A percentile compares a stretch with the other conserved stretches of the same genome.
These are phyloP conservation scores for Ajuga reptans DNA, from an alignment of 305 asterid species.

Conservation along the genomic window DNA sequence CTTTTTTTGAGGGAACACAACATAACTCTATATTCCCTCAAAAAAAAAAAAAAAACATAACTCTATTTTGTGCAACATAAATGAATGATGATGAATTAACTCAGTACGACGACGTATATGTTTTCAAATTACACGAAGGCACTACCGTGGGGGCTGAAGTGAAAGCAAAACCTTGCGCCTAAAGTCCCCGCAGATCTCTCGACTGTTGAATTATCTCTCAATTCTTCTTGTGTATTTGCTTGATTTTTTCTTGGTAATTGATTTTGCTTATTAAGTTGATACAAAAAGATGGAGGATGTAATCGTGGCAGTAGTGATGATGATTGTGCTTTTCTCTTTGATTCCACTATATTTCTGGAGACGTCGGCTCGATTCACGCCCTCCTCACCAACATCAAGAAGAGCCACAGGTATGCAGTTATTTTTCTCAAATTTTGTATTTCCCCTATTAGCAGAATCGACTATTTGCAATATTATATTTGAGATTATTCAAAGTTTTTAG, in stretches of 20 bases:
- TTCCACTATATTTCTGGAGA: conserved; percentile 90
- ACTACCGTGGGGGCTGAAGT: not conserved
- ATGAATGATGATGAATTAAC: not conserved
- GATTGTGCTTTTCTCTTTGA: conserved; percentile 53
- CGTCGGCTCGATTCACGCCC: conserved; percentile 52
- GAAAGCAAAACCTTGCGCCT: conserved; percentile 6
- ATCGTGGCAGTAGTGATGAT: conserved; percentile 57
- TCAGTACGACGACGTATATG: conserved; percentile 3
- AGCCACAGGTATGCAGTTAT: conserved; percentile 51
- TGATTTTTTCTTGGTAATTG: not conserved
- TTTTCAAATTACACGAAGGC: not conserved
- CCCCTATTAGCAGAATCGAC: not conserved
- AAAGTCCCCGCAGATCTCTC: conserved; percentile 8
- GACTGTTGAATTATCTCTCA: not conserved
- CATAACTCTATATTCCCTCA: too few species aligned
- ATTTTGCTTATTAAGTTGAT: not conserved
- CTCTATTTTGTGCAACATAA: not conserved
- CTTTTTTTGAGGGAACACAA: too few species aligned
- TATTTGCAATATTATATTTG: not conserved
- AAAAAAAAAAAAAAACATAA: too few species aligned
- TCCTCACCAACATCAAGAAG: conserved; percentile 52
- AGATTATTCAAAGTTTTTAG: not conserved
- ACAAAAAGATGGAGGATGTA: conserved; percentile 57
- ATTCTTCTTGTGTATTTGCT: not conserved
- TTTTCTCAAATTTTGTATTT: not conserved